Evolutionary conservation across 352 stramenopile genomes (phyloP).

Genomic region (Phytopythium ostracodes): DNA sequence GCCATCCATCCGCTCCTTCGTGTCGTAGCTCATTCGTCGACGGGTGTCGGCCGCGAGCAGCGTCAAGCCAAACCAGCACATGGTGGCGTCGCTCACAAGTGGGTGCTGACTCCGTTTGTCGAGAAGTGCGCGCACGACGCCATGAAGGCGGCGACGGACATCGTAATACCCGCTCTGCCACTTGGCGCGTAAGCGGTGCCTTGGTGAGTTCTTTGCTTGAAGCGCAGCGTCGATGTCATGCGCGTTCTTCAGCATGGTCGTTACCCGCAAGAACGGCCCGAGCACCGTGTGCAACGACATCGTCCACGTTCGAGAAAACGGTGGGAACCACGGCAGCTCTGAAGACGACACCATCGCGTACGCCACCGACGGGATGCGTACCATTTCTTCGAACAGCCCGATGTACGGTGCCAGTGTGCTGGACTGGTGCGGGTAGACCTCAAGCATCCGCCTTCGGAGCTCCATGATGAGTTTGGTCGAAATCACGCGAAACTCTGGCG

Average conservation of each 20-base stretch:
- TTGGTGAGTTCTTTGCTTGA: slow-evolving; percentile 16
- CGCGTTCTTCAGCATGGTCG: slow-evolving; percentile 59
- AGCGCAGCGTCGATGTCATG: slow-evolving; percentile 42
- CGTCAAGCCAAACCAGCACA: slow-evolving; percentile 50
- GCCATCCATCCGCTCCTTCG: slow-evolving; percentile 53
- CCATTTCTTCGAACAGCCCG: slow-evolving; percentile 42
- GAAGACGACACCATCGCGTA: slow-evolving; percentile 28
- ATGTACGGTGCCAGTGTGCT: slow-evolving; percentile 30
- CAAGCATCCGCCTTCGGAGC: slow-evolving; percentile 39
- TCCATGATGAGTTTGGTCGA: slow-evolving; percentile 35
- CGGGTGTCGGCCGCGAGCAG: slow-evolving; percentile 43
- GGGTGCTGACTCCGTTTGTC: slow-evolving; percentile 27
- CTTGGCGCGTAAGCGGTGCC: slow-evolving; percentile 33
- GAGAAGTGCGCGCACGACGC: slow-evolving; percentile 30
- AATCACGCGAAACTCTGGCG: slow-evolving; percentile 1
- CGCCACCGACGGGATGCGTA: slow-evolving; percentile 27
- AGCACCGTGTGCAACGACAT: slow-evolving; percentile 56
- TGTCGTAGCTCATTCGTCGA: slow-evolving; percentile 40
- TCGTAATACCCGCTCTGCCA: slow-evolving; percentile 44
- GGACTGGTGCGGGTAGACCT: slow-evolving; percentile 51
- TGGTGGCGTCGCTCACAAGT: slow-evolving; percentile 51
- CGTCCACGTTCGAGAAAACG: slow-evolving; percentile 39
- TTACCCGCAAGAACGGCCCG: slow-evolving; percentile 59
- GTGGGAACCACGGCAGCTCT: slow-evolving; percentile 33
- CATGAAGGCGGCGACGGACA: slow-evolving; percentile 27